phyloP scores from a whole-genome alignment of 2,329 filamentous ascomycete species.

The Aspergillus fumigatiaffinis region DNA sequence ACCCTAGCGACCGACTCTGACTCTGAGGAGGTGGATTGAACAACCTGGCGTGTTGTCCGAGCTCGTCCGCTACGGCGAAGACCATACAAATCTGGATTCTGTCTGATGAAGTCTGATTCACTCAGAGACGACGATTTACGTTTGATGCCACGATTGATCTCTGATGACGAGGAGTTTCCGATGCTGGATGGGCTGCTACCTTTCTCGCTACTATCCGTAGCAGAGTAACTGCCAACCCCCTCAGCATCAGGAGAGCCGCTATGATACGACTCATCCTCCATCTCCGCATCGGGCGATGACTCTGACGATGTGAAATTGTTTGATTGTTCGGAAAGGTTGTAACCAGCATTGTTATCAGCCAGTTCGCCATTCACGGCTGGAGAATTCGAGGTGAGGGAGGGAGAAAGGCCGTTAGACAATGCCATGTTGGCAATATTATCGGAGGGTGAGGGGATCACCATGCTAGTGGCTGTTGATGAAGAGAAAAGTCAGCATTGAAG shows the following conservation, averaged over 20 bases:
- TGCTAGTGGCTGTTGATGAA: slow-evolving; percentile 39
- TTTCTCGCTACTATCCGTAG: slow-evolving; percentile 56
- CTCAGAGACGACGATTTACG: slow-evolving; percentile 64
- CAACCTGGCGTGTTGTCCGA: slow-evolving; percentile 58
- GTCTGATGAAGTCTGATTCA: slow-evolving; percentile 79
- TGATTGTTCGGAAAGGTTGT: slow-evolving; percentile 70
- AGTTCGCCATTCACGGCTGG: slow-evolving; percentile 34
- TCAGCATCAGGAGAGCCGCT: slow-evolving; percentile 34
- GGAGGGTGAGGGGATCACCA: slow-evolving; percentile 43
- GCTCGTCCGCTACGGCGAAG: slow-evolving; percentile 79
- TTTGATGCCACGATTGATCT: slow-evolving; percentile 67
- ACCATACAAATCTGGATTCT: slow-evolving; percentile 93
- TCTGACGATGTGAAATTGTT: slow-evolving; percentile 53
- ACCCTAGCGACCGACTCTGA: slow-evolving; percentile 71
- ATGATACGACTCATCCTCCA: slow-evolving; percentile 38
- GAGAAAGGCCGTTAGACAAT: slow-evolving; percentile 33
- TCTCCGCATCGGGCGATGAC: slow-evolving; percentile 41
- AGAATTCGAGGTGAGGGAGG: slow-evolving; percentile 22
- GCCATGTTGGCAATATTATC: slow-evolving; percentile 30
- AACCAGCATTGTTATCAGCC: slow-evolving; percentile 59
- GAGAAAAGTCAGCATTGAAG: slow-evolving; percentile 41
- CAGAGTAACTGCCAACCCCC: slow-evolving; percentile 65
- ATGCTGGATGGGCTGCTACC: slow-evolving; percentile 55
- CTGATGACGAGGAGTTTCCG: slow-evolving; percentile 65
- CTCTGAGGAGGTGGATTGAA: slow-evolving; percentile 54